These are phyloP conservation scores for Lentinula lateritia DNA, from an alignment of 768 basidiomycete species.

Conservation along the genomic window DNA sequence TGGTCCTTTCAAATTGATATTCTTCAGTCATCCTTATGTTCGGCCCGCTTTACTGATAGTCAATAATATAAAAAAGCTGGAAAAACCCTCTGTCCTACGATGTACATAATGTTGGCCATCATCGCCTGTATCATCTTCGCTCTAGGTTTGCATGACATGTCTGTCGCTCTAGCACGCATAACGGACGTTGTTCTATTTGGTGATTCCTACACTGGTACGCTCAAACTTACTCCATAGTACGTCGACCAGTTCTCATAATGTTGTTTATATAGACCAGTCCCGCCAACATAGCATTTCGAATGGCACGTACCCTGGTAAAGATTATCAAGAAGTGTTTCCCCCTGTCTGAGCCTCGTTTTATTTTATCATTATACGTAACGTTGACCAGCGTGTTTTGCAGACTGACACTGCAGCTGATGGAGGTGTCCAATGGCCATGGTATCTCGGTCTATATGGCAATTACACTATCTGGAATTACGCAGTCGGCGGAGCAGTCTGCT, in stretches of 20 bases:
- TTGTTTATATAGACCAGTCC: conserved; percentile 13
- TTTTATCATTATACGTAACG: background rate
- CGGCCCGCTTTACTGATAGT: background rate
- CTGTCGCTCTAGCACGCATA: background rate
- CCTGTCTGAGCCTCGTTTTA: conserved; percentile 9
- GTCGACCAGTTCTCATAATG: background rate
- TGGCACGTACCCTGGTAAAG: conserved; percentile 16
- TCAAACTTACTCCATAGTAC: too few species aligned
- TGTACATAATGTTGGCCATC: background rate
- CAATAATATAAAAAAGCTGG: background rate
- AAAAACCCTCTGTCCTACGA: background rate
- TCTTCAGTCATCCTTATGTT: background rate
- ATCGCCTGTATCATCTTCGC: background rate
- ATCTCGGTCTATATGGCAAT: conserved; percentile 17
- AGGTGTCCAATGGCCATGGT: conserved; percentile 19
- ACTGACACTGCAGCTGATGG: conserved; percentile 17
- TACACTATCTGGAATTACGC: conserved; percentile 20
- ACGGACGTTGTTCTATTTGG: conserved; percentile 8
- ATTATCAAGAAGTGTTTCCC: conserved; percentile 19
- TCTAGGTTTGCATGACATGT: background rate
- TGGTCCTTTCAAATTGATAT: background rate
- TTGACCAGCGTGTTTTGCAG: conserved; percentile 3
- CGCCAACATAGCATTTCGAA: conserved; percentile 17
- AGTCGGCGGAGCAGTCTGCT: conserved; percentile 18
- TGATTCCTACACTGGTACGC: conserved; percentile 7